Evolutionary conservation across 2,329 filamentous ascomycete species (phyloP).

Genomic region (Fusarium sp.): DNA sequence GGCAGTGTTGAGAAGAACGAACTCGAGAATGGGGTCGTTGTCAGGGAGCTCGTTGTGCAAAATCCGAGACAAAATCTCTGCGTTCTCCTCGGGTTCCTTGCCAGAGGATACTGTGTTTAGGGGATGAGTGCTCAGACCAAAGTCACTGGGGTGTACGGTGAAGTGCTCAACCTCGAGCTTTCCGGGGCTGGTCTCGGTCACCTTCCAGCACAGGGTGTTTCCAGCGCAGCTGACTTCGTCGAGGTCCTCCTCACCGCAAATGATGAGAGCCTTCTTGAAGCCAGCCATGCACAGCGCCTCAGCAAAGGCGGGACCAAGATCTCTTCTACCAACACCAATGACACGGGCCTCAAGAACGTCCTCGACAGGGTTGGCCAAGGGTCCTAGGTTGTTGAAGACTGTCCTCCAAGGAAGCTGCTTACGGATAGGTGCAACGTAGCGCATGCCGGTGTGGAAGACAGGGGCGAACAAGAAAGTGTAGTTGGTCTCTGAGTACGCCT

Average conservation of each 20-base stretch:
- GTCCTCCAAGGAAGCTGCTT: slow-evolving; percentile 92
- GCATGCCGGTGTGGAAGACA: slow-evolving; percentile 96
- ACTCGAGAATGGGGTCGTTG: slow-evolving; percentile 88
- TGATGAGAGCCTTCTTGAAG: slow-evolving; percentile 84
- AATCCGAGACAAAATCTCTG: slow-evolving; percentile 81
- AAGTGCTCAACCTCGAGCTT: slow-evolving; percentile 77
- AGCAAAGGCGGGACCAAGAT: slow-evolving; percentile 88
- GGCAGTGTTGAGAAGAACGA: slow-evolving; percentile 94
- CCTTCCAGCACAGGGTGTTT: slow-evolving; percentile 86
- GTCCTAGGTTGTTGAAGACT: slow-evolving; percentile 96
- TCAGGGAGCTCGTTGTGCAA: slow-evolving; percentile 76
- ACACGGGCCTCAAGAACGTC: slow-evolving; percentile 86
- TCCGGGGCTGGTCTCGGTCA: slow-evolving; percentile 62
- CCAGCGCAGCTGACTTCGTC: slow-evolving; percentile 96
- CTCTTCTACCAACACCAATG: slow-evolving; percentile 89
- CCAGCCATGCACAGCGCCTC: slow-evolving; percentile 83
- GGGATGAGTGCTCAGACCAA: slow-evolving; percentile 81
- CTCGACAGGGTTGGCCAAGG: slow-evolving; percentile 90
- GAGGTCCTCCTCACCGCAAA: slow-evolving; percentile 93
- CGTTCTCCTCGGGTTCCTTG: slow-evolving; percentile 88
- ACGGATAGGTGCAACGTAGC: slow-evolving; percentile 85
- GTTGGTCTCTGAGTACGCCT: slow-evolving; percentile 82
- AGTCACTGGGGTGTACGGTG: slow-evolving; percentile 82
- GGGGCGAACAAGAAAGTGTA: slow-evolving; percentile 97
- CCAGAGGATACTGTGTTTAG: slow-evolving; percentile 84